Base-by-base conservation (phyloP, 2,329 filamentous ascomycete genomes). In the Fusarium humuli region DNA sequence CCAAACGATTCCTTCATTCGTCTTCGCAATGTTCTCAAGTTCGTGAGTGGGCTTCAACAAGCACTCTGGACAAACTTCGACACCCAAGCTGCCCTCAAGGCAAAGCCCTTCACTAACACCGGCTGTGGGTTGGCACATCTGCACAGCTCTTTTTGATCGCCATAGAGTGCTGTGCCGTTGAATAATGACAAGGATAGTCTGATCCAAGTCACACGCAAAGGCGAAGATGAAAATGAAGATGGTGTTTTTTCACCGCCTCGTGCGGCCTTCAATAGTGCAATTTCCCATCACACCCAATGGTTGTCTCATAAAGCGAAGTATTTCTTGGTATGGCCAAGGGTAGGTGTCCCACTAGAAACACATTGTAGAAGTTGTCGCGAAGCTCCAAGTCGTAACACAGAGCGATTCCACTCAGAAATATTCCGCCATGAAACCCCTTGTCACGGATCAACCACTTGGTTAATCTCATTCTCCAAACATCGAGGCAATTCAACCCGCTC, bases 391-490 rank as follows among this genome's bases (percentile, higher is more conserved):
- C n/a, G 63, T 65, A 46, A 52, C 54, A 70, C 63, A 52, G 49
- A 48, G 42, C 30, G 29, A 50, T 30, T 52, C 52, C 49, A 29
- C 29, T 41, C 32, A 52, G 54, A 25, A 50, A 55, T 46, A 46
- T 52, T 47, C 45, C 50, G 49, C 48, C 58, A 56, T 45, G 53
- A 56, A 44, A 18, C 56, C 54, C 58, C 46, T 64, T 71, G 53
- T 68, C 34, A 40, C 34, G 32, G 44, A 52, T 71, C 54, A 54
- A 65, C 67, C 67, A 45, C 67, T 70, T 69, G 67, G 67, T 52
- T 47, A 25, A 59, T 59, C 65, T 48, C 50, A 54, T 47, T 52
- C 52, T 58, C 44, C 47, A 41, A 45, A 42, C 52, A 55, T 53
- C 23, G 41, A 61, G 47, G 25, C 23, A 45, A 57, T 45, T 68